Evolutionary conservation across 1,284 basidiomycete genomes (phyloP), one percentile per base, ranked within the genome.

Genomic region (Marasmius fiardii): DNA sequence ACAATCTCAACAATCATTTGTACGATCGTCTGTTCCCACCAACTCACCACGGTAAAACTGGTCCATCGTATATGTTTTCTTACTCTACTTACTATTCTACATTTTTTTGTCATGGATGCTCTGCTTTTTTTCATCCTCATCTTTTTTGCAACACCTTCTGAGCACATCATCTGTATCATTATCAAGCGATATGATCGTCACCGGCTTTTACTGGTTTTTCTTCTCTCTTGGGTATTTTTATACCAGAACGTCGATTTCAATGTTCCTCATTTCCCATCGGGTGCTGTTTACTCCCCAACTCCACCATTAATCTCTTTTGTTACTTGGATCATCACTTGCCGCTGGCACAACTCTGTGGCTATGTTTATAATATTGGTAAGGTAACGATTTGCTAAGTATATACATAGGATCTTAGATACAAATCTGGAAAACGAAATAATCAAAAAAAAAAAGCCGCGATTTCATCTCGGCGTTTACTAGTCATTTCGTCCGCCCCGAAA

Each of bases 1-100:
- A 31, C 45, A 48, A 78, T 63, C 77, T 54, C 78, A 78, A 57
- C 81, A 82, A 62, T 84, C 82, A 23, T 85, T 84, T 63, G 74
- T 84, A 67, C 73, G 83, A 45, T 51, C 54, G 11, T 44, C 54
- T 33, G 28, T 43, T 43, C 37, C 35, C 14, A 24, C 23, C 21
- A 49, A 50, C 11, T 50, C 54, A 11, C 44, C 53, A 48, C 49
- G 48, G 48, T 55, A 48, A 26, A 26, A 8, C 7, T n/a, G 39
- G 7, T 37, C 10, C 31, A n/a, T 52, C 50, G 7, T 20, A 20
- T 26, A 24, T 41, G 12, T 3, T 44, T 16, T 16, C 41, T 23
- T 31, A 33, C 24, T 43, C 11, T 53, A 7, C 43, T n/a, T n/a
- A n/a, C n/a, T n/a, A 28, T 45, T 41, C 41, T 26, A 49, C 20